Conservation (phyloP, 768 basidiomycete genomes). For the Podaxis sp. region DNA sequence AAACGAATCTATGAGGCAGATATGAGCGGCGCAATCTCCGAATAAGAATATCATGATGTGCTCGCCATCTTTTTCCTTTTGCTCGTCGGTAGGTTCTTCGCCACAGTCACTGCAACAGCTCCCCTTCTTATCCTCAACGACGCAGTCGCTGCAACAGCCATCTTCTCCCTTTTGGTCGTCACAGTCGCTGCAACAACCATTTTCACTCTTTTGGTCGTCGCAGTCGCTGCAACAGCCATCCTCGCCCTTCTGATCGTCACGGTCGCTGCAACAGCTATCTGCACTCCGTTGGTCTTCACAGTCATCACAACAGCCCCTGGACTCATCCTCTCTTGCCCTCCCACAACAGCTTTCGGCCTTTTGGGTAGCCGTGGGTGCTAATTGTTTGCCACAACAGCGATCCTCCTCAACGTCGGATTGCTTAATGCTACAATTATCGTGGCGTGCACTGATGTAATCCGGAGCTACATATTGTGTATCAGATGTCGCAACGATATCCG, state of each 20-base stretch:
- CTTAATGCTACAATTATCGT: neutral
- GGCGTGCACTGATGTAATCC: neutral
- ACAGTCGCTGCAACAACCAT: too few relatives aligned
- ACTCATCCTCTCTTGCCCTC: neutral
- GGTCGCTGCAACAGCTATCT: too few relatives aligned
- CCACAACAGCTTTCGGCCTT: neutral
- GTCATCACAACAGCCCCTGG: neutral
- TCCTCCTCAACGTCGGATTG: neutral
- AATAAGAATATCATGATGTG: neutral
- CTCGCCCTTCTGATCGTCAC: neutral
- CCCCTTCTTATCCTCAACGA: too few relatives aligned
- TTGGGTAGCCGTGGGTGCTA: neutral
- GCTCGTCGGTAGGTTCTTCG: neutral
- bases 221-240: neutral
- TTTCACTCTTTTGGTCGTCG: neutral
- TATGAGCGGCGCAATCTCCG: neutral
- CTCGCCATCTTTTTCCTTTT: neutral
- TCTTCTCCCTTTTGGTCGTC: too few relatives aligned
- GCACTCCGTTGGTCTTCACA: neutral
- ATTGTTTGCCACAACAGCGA: neutral
- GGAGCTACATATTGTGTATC: neutral
- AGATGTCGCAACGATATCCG: neutral
- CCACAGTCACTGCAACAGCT: too few relatives aligned
- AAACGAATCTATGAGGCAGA: neutral
- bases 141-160: too few relatives aligned